These are phyloP conservation scores for Angophora floribunda DNA, from an alignment of 345 rosid species.

Conservation along the genomic window DNA sequence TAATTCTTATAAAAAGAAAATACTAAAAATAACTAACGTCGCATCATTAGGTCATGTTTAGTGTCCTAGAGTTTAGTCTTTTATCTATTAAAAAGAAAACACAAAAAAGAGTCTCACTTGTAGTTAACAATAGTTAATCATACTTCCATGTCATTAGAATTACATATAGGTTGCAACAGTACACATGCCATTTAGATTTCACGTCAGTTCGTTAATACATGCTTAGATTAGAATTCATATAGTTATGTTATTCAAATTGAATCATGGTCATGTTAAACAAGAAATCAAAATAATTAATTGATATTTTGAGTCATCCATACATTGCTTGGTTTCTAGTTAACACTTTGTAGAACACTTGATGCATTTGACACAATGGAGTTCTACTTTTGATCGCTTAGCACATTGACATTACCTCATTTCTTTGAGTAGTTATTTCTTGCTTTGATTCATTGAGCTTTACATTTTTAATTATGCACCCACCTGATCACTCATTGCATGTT, in stretches of 20 bases:
- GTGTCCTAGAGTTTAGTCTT: not conserved
- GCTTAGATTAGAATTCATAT: not conserved
- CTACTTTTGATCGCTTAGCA: not conserved
- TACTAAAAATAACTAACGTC: too few relatives aligned
- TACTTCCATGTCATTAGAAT: not conserved
- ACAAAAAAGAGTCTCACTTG: not conserved
- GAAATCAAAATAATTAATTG: not conserved
- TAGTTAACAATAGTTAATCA: not conserved
- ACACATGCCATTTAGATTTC: not conserved
- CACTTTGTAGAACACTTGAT: not conserved
- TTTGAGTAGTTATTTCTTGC: not conserved
- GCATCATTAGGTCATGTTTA: not conserved
- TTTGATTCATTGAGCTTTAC: not conserved
- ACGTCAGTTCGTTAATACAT: not conserved
- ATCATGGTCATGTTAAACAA: not conserved
- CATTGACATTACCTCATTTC: not conserved
- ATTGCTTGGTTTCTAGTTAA: too few relatives aligned
- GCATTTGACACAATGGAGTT: not conserved
- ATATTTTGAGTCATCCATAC: too few relatives aligned
- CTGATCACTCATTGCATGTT: not conserved
- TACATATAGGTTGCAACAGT: not conserved
- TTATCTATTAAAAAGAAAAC: not conserved
- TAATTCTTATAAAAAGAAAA: not conserved
- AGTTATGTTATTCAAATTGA: too few relatives aligned
- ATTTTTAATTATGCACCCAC: not conserved